Evolutionary conservation across 345 rosid genomes (phyloP).

Genomic region (Syzygium aromaticum): DNA sequence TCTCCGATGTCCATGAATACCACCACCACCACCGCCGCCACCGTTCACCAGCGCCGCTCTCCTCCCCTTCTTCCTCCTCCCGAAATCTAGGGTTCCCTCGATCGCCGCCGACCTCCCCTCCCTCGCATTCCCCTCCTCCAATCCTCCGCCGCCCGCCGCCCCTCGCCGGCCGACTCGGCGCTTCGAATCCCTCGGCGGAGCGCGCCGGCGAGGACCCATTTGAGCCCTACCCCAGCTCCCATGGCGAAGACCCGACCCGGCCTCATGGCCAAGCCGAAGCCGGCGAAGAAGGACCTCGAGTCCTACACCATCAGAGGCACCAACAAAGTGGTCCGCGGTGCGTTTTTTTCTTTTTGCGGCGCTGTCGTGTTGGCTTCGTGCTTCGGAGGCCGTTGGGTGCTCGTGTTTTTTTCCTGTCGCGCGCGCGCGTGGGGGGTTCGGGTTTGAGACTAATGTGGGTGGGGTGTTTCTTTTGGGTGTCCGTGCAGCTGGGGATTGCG

Average conservation of each 20-base stretch:
- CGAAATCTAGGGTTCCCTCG: constrained; percentile 25
- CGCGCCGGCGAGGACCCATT: neutral
- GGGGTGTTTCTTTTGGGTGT: neutral
- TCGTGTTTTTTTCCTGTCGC: neutral
- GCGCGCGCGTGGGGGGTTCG: neutral
- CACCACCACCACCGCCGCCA: neutral
- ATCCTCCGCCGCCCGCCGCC: neutral
- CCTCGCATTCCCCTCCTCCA: neutral
- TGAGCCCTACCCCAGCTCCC: neutral
- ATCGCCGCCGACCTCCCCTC: neutral
- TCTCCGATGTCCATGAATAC: neutral
- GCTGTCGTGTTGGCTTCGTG: neutral
- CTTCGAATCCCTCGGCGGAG: neutral
- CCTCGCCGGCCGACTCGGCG: too few relatives aligned
- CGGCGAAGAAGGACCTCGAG: constrained; percentile 10
- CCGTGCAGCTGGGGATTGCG: constrained; percentile 66
- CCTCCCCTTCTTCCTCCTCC: neutral
- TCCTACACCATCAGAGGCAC: constrained; percentile 18
- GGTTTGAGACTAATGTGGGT: neutral
- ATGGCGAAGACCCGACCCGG: constrained; percentile 90
- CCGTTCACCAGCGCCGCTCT: neutral
- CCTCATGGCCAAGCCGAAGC: constrained; percentile 15
- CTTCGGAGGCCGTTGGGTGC: neutral
- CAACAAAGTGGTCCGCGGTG: constrained; percentile 14
- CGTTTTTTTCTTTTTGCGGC: too few relatives aligned